These are phyloP conservation scores for Nigrograna mackinnonii DNA, from an alignment of 2,329 filamentous ascomycete species.

Conservation along the genomic window DNA sequence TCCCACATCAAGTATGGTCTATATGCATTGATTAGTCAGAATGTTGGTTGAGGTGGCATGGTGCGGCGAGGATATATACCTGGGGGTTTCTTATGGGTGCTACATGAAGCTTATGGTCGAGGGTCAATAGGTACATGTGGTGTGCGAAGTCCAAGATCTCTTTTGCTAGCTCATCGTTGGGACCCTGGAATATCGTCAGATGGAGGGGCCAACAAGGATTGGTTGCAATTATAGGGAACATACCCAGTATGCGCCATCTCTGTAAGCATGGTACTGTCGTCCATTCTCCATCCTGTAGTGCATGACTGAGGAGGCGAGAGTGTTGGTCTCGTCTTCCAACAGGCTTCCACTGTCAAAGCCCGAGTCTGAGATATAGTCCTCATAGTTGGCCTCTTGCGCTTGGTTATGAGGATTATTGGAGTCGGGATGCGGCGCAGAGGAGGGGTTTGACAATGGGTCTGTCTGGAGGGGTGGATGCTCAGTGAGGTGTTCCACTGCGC, in stretches of 20 bases:
- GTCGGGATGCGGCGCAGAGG: background rate
- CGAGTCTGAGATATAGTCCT: conserved; percentile 31
- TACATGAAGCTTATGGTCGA: conserved; percentile 37
- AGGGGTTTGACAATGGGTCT: background rate
- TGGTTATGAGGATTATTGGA: conserved; percentile 6
- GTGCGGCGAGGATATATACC: conserved; percentile 2
- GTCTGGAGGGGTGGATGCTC: background rate
- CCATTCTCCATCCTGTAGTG: conserved; percentile 43
- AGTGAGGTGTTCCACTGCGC: conserved; percentile 11
- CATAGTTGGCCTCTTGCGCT: conserved; percentile 1
- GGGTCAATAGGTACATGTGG: conserved; percentile 40
- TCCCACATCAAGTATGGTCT: conserved; percentile 36
- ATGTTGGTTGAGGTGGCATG: too few relatives aligned
- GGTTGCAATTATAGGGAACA: conserved; percentile 3
- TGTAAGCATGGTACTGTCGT: conserved; percentile 39
- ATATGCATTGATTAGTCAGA: background rate
- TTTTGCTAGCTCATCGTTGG: conserved; percentile 48
- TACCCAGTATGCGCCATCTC: conserved; percentile 40
- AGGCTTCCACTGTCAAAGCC: conserved; percentile 41
- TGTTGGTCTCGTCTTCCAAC: conserved; percentile 38
- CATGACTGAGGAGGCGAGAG: conserved; percentile 37
- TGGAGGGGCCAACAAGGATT: background rate
- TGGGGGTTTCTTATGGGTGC: conserved; percentile 33
- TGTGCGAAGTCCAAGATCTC: conserved; percentile 50
- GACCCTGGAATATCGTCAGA: conserved; percentile 28